Evolutionary conservation across 257 asterid species (phyloP).

Genomic region (Solanum medicagineum): DNA sequence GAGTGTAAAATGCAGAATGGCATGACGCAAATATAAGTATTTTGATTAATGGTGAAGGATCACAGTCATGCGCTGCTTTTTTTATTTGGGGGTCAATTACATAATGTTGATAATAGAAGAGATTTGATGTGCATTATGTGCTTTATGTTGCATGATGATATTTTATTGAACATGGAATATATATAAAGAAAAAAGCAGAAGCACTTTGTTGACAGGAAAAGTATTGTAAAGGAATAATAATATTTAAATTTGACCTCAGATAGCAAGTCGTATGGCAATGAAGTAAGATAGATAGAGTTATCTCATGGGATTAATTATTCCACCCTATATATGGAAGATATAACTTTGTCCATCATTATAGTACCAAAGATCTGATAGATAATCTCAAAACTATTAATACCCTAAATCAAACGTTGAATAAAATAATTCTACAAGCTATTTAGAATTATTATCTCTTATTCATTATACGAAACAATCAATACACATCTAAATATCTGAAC

Average conservation of each 20-base stretch:
- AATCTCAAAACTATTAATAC: too few species aligned
- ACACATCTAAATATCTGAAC: background rate
- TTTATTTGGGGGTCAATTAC: background rate
- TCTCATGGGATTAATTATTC: background rate
- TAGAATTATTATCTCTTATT: rapidly evolving
- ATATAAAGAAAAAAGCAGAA: too few species aligned
- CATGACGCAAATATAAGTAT: too few species aligned
- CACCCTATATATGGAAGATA: too few species aligned
- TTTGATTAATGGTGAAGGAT: background rate
- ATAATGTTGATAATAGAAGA: background rate
- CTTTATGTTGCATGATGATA: background rate
- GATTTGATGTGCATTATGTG: background rate
- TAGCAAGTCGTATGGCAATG: background rate
- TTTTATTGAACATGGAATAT: background rate
- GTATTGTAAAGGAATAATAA: too few species aligned
- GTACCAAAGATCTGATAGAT: too few species aligned
- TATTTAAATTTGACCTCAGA: too few species aligned
- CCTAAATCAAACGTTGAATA: too few species aligned
- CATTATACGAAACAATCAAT: background rate
- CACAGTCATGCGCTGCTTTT: too few species aligned
- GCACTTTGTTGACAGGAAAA: too few species aligned
- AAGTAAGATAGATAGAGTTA: background rate
- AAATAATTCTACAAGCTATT: background rate
- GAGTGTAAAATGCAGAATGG: background rate
- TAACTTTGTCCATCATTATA: too few species aligned